Conservation (phyloP, 2,329 filamentous ascomycete genomes). For the Botrytis pseudocinerea region DNA sequence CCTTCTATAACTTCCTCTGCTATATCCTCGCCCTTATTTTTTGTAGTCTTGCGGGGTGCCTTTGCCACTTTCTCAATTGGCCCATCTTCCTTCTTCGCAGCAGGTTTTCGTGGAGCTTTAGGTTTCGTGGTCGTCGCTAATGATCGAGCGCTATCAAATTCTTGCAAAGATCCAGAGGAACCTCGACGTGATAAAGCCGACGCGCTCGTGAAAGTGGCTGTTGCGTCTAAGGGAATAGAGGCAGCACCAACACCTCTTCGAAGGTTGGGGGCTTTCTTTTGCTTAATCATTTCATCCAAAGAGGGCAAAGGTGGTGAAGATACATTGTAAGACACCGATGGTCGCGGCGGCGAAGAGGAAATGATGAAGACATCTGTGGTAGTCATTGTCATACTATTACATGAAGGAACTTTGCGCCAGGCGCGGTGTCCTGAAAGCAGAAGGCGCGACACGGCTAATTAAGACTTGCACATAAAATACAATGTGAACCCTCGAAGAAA, state of each 20-base stretch:
- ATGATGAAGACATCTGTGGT: conserved; percentile 40
- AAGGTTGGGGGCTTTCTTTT: conserved; percentile 40
- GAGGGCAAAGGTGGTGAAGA: conserved; percentile 48
- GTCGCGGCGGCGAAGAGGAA: conserved; percentile 31
- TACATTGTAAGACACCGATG: conserved; percentile 31
- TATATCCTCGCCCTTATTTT: conserved; percentile 26
- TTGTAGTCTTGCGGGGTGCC: conserved; percentile 31
- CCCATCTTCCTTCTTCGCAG: conserved; percentile 22
- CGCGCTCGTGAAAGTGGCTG: conserved; percentile 47
- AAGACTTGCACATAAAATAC: conserved; percentile 24
- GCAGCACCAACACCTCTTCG: conserved; percentile 44
- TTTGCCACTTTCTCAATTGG: conserved; percentile 28
- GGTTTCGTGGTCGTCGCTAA: conserved; percentile 13
- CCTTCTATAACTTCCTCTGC: not conserved
- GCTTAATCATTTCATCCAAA: conserved; percentile 49
- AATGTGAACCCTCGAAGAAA: not conserved
- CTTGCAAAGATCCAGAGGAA: conserved; percentile 19
- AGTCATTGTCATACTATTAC: conserved; percentile 42
- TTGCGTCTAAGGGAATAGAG: conserved; percentile 44
- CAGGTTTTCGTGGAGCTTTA: conserved; percentile 23
- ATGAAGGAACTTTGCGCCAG: conserved; percentile 30
- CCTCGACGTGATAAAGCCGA: conserved; percentile 35
- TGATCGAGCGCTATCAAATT: conserved; percentile 19
- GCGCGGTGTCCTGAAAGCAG: conserved; percentile 29
- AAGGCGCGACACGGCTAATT: conserved; percentile 34